phyloP scores from a whole-genome alignment of 495 filamentous ascomycete genomes.

The Corynascus novoguineensis region DNA sequence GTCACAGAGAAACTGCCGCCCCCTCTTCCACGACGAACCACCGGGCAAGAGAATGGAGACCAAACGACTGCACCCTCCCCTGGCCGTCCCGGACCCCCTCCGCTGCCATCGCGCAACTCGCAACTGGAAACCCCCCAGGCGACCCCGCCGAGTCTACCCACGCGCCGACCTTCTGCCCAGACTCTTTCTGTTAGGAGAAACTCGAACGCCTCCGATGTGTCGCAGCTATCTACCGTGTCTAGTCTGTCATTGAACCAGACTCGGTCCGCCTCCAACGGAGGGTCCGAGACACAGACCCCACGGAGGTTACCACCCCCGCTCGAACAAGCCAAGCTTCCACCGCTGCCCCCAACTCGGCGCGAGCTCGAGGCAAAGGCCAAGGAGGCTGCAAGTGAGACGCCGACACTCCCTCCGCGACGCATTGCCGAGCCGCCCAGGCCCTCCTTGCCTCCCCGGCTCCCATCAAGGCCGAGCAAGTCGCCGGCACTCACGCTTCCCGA shows the following conservation, averaged over 20 bases:
- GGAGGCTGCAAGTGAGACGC: constrained; percentile 30
- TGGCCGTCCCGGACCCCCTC: constrained; percentile 31
- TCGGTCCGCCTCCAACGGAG: constrained; percentile 28
- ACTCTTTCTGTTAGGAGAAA: constrained; percentile 32
- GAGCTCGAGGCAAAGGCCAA: constrained; percentile 44
- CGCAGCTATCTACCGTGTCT: constrained; percentile 40
- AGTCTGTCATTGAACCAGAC: constrained; percentile 35
- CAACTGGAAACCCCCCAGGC: constrained; percentile 34
- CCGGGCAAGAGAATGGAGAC: constrained; percentile 20
- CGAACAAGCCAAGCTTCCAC: constrained; percentile 47
- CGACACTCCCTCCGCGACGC: constrained; percentile 22
- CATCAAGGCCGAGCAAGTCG: constrained; percentile 34
- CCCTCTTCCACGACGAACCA: constrained; percentile 37
- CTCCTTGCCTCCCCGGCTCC: constrained; percentile 38
- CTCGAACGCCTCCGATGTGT: constrained; percentile 44
- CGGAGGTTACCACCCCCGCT: constrained; percentile 46
- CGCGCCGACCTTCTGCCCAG: constrained; percentile 37
- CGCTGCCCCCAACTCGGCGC: constrained; percentile 41
- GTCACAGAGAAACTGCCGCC: constrained; percentile 28
- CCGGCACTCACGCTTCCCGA: constrained; percentile 12
- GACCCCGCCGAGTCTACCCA: constrained; percentile 37
- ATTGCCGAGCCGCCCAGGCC: constrained; percentile 30
- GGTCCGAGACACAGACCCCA: constrained; percentile 24
- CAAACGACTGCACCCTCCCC: constrained; percentile 4
- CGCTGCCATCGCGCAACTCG: constrained; percentile 34